phyloP scores from a whole-genome alignment of 2,329 filamentous ascomycete genomes.

The Fusarium avenaceum region DNA sequence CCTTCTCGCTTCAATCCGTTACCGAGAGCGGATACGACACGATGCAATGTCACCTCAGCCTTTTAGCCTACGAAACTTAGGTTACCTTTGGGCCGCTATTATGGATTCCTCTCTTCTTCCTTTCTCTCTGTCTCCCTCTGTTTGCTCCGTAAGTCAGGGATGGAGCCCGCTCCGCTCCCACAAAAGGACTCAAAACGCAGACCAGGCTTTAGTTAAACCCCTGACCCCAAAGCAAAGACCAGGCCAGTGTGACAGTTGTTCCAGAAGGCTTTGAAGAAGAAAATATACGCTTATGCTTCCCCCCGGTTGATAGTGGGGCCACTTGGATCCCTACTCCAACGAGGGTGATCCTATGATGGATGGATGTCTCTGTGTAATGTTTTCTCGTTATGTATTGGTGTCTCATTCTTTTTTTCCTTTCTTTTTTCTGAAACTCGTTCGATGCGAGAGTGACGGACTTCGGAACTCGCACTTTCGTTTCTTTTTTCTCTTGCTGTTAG shows the following conservation, averaged over 20 bases:
- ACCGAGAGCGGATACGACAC: constrained; percentile 35
- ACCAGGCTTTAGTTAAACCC: background rate
- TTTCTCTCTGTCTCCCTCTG: background rate
- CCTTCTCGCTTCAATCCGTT: constrained; percentile 33
- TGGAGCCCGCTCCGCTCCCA: constrained; percentile 1
- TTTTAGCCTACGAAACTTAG: constrained; percentile 21
- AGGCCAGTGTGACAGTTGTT: constrained; percentile 39
- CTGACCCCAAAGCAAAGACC: constrained; percentile 27
- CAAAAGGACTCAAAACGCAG: constrained; percentile 28
- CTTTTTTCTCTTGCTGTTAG: background rate
- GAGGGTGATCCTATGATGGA: constrained; percentile 6
- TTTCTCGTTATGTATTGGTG: constrained; percentile 2
- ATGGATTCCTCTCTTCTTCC: background rate
- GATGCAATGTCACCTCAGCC: constrained; percentile 12
- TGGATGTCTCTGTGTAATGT: constrained; percentile 17
- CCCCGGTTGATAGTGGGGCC: constrained; percentile 19
- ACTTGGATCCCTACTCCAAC: constrained; percentile 11
- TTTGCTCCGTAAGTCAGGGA: background rate
- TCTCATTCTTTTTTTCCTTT: constrained; percentile 1
- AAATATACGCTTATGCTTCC: background rate
- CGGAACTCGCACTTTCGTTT: background rate
- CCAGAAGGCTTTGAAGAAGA: constrained; percentile 42
- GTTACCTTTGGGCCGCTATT: constrained; percentile 21
- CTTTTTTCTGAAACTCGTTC: constrained; percentile 11
- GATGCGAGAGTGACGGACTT: background rate